Percentiles rank a stretch among this genome's conserved stretches.
Evolutionary conservation across 345 rosid species (phyloP).

Genomic region (Euclidium syriacum): DNA sequence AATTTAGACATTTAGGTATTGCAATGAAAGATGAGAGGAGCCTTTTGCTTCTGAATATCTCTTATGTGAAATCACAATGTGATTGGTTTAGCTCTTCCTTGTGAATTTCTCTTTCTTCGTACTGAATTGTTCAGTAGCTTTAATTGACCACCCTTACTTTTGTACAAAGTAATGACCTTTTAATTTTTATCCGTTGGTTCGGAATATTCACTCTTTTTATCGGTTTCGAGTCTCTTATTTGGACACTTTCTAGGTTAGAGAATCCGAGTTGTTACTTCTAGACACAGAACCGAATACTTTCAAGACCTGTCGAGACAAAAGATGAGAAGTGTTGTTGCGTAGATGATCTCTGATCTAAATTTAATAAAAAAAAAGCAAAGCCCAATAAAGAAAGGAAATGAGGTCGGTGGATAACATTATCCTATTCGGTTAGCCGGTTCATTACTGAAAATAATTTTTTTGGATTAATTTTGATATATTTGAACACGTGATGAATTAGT

Average conservation of each 20-base stretch:
- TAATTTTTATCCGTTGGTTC: not conserved
- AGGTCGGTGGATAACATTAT: no score
- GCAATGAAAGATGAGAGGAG: conserved; percentile 5
- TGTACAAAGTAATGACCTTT: no score
- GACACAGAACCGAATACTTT: not conserved
- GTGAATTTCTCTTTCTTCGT: not conserved
- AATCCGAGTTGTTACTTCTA: conserved; percentile 1
- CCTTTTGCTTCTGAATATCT: not conserved
- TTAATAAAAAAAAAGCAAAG: no score
- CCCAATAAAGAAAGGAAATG: no score
- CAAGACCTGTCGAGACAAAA: not conserved
- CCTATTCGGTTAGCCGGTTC: no score
- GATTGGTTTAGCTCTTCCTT: not conserved
- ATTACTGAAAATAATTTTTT: no score
- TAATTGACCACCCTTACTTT: no score
- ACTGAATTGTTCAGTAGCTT: not conserved
- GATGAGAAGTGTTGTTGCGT: not conserved
- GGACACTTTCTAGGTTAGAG: not conserved
- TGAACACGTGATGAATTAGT: no score
- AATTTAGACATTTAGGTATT: conserved; percentile 15
- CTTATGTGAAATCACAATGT: conserved; percentile 14
- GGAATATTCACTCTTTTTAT: not conserved
- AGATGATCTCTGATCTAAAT: no score
- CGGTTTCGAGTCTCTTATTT: conserved; percentile 6
- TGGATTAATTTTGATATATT: no score